Conservation (phyloP, 495 filamentous ascomycete genomes). For the Xylaria cubensis region DNA sequence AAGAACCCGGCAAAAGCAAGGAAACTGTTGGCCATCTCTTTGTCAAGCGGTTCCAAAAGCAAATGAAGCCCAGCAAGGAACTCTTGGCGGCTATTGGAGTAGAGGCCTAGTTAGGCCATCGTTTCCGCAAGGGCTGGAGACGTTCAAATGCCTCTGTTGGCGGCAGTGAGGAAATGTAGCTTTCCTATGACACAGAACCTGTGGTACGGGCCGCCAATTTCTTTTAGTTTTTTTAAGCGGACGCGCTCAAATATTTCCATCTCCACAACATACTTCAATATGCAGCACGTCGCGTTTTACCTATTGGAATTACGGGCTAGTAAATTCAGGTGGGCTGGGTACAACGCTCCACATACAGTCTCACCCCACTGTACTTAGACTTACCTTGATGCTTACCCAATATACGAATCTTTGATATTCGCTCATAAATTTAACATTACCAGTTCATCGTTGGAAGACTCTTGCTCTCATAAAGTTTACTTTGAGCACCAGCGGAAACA, state of each 20-base stretch:
- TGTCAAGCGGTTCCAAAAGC: slow-evolving; percentile 10
- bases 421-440: too few relatives aligned
- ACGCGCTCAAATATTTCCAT: not conserved
- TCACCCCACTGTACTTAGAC: too few relatives aligned
- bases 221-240: not conserved
- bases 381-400: too few relatives aligned
- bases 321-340: too few relatives aligned
- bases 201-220: not conserved
- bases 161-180: too few relatives aligned
- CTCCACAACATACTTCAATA: not conserved
- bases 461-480: not conserved
- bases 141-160: too few relatives aligned
- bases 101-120: not conserved
- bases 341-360: too few relatives aligned
- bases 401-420: too few relatives aligned
- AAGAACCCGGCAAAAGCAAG: not conserved
- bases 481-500: not conserved
- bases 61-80: slow-evolving; percentile 1
- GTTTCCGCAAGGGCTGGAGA: too few relatives aligned
- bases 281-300: not conserved
- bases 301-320: too few relatives aligned
- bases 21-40: slow-evolving; percentile 11
- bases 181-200: too few relatives aligned
- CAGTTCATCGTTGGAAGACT: not conserved
- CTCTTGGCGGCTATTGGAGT: slow-evolving; percentile 6